Evolutionary conservation across 1,284 basidiomycete species (phyloP).

Genomic region (Austroboletus niveus): DNA sequence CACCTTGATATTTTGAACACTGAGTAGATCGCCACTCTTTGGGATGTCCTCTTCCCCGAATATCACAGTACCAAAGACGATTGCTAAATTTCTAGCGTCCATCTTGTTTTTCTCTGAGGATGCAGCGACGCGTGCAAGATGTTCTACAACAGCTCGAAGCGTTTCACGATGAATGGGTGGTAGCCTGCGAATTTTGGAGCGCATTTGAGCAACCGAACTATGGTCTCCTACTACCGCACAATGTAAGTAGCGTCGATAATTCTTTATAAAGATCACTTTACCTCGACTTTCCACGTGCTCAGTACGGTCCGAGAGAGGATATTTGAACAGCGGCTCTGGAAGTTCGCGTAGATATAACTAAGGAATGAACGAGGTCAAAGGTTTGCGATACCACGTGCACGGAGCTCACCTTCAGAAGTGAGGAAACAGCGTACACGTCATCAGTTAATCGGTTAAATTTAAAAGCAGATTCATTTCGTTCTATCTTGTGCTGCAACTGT

Average conservation of each 20-base stretch:
- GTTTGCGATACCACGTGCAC: not conserved
- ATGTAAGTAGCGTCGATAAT: constrained; percentile 5
- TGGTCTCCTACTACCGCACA: constrained; percentile 55
- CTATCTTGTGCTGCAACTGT: constrained; percentile 84
- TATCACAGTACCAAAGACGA: constrained; percentile 81
- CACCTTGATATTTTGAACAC: constrained; percentile 72
- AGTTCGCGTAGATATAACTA: constrained; percentile 88
- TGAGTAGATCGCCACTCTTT: constrained; percentile 70
- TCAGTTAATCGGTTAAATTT: constrained; percentile 73
- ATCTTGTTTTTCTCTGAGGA: constrained; percentile 86
- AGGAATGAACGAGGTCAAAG: constrained; percentile 10
- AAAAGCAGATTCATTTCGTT: constrained; percentile 87
- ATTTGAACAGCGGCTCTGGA: constrained; percentile 90
- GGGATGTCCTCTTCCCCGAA: constrained; percentile 89
- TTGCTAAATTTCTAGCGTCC: constrained; percentile 87
- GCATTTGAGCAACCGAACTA: constrained; percentile 71
- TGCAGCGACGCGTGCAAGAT: constrained; percentile 76
- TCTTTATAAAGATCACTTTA: constrained; percentile 29
- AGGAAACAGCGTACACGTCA: constrained; percentile 88
- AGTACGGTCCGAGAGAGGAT: constrained; percentile 79
- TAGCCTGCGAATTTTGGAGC: constrained; percentile 80
- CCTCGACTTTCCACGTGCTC: constrained; percentile 79
- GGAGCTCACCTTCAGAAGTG: constrained; percentile 78
- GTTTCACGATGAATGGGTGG: constrained; percentile 89
- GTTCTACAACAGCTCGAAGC: constrained; percentile 84